Conservation (phyloP, 2,329 filamentous ascomycete species). For the Acrodontium crateriforme region DNA sequence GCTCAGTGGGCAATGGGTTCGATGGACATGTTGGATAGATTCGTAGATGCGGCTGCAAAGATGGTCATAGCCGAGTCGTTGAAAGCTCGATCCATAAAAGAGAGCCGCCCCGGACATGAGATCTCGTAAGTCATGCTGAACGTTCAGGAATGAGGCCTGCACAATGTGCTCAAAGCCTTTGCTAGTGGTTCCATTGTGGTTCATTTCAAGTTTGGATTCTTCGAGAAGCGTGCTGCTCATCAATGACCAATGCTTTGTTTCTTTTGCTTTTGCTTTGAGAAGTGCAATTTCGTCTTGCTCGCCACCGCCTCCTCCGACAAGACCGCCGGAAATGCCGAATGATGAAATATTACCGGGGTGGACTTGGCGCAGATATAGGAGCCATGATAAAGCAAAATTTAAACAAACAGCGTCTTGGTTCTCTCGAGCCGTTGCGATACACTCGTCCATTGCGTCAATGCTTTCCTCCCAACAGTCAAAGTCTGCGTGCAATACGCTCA, state of each 20-base stretch:
- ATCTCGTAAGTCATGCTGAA: slow-evolving; percentile 59
- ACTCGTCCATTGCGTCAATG: slow-evolving; percentile 86
- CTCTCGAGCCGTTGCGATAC: slow-evolving; percentile 81
- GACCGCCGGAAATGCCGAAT: slow-evolving; percentile 11
- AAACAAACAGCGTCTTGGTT: slow-evolving; percentile 85
- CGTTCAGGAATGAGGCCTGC: slow-evolving; percentile 69
- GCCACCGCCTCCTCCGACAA: slow-evolving; percentile 12
- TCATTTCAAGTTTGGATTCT: slow-evolving; percentile 68
- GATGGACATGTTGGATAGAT: slow-evolving; percentile 62
- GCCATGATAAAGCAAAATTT: slow-evolving; percentile 91
- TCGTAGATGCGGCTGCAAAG: slow-evolving; percentile 52
- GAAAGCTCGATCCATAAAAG: slow-evolving; percentile 60
- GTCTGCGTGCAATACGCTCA: slow-evolving; percentile 86
- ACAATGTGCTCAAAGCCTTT: slow-evolving; percentile 62
- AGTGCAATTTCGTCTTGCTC: slow-evolving; percentile 73
- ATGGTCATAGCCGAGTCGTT: slow-evolving; percentile 53
- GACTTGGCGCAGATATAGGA: slow-evolving; percentile 83
- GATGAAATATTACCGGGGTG: slow-evolving; percentile 44
- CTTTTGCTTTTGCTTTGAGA: slow-evolving; percentile 72
- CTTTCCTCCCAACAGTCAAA: slow-evolving; percentile 87
- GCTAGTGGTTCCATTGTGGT: slow-evolving; percentile 24
- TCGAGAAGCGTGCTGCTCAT: slow-evolving; percentile 72
- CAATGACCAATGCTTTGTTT: slow-evolving; percentile 72
- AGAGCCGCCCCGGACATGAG: slow-evolving; percentile 63
- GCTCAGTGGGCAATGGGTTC: slow-evolving; percentile 50